phyloP scores from a whole-genome alignment of 2,329 filamentous ascomycete genomes.

The Trichoderma semiorbis region DNA sequence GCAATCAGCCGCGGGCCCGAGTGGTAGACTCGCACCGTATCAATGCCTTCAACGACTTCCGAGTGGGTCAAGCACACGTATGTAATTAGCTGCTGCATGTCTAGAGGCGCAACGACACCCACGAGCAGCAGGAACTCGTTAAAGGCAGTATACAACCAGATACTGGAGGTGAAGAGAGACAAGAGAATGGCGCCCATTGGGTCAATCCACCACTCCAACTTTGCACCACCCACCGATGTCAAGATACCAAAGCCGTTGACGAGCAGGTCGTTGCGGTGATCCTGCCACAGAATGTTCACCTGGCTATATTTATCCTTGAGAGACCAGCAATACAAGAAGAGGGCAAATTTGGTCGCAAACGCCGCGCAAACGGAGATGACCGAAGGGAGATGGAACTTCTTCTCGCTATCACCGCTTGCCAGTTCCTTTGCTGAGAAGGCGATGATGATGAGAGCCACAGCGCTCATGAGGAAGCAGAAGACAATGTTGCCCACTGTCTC shows the following conservation, averaged over 20 bases:
- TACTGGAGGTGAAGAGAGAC: constrained; percentile 68
- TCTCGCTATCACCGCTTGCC: constrained; percentile 50
- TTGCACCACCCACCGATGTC: constrained; percentile 85
- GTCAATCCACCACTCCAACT: constrained; percentile 92
- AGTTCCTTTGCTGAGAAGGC: constrained; percentile 79
- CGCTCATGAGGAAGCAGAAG: constrained; percentile 94
- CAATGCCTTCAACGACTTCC: constrained; percentile 75
- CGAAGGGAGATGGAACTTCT: constrained; percentile 73
- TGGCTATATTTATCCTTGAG: constrained; percentile 89
- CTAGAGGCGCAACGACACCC: constrained; percentile 79
- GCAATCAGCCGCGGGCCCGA: constrained; percentile 84
- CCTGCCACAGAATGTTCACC: constrained; percentile 89
- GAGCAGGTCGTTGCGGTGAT: constrained; percentile 94
- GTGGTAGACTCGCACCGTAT: constrained; percentile 93
- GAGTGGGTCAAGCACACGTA: constrained; percentile 90
- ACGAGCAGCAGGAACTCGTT: constrained; percentile 88
- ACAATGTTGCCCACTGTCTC: constrained; percentile 95
- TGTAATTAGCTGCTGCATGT: constrained; percentile 89
- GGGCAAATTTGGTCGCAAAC: constrained; percentile 74
- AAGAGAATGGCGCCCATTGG: constrained; percentile 85
- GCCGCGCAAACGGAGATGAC: constrained; percentile 82
- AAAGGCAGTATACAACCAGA: constrained; percentile 86
- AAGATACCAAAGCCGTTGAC: constrained; percentile 93
- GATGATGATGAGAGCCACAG: constrained; percentile 88
- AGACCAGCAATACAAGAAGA: constrained; percentile 92